Percentiles rank a stretch among this genome's conserved stretches.
Evolutionary conservation across 805 yeast species (phyloP).

Genomic region (Spencermartinsiella europaea): DNA sequence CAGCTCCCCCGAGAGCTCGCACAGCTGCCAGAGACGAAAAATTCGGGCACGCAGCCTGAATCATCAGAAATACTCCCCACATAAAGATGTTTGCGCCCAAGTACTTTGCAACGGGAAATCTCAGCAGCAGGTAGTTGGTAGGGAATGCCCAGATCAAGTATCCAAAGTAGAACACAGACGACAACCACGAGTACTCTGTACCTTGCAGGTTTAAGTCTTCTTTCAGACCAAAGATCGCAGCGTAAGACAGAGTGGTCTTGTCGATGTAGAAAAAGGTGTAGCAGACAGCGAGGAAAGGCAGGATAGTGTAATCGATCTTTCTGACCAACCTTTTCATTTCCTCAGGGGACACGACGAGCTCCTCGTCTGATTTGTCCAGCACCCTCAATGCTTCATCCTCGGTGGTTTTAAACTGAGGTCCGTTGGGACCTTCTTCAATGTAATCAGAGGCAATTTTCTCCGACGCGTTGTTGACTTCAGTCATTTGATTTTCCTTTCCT

Average conservation of each 20-base stretch:
- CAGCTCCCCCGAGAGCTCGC: slow-evolving; percentile 17
- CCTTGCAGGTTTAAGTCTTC: slow-evolving; percentile 39
- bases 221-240: slow-evolving; percentile 47
- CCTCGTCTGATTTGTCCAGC: slow-evolving; percentile 1
- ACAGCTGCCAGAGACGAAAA: slow-evolving; percentile 14
- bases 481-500: too few relatives aligned
- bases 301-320: slow-evolving; percentile 14
- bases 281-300: slow-evolving; percentile 15
- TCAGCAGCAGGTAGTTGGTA: slow-evolving; percentile 37
- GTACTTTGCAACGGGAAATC: slow-evolving; percentile 20
- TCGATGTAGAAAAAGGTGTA: slow-evolving; percentile 32
- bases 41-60: slow-evolving; percentile 15
- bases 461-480: too few relatives aligned
- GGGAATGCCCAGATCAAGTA: slow-evolving; percentile 43
- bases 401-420: neutral
- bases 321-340: slow-evolving; percentile 5
- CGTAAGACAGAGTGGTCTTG: slow-evolving; percentile 47
- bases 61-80: slow-evolving; percentile 20
- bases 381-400: slow-evolving; percentile 4
- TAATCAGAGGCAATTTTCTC: too few relatives aligned
- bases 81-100: slow-evolving; percentile 16
- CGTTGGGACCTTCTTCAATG: neutral
- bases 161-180: slow-evolving; percentile 42
- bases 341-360: slow-evolving; percentile 1
- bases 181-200: slow-evolving; percentile 40